Base-by-base conservation (phyloP, 1,284 basidiomycete species). In the Cryptococcus neoformans region DNA sequence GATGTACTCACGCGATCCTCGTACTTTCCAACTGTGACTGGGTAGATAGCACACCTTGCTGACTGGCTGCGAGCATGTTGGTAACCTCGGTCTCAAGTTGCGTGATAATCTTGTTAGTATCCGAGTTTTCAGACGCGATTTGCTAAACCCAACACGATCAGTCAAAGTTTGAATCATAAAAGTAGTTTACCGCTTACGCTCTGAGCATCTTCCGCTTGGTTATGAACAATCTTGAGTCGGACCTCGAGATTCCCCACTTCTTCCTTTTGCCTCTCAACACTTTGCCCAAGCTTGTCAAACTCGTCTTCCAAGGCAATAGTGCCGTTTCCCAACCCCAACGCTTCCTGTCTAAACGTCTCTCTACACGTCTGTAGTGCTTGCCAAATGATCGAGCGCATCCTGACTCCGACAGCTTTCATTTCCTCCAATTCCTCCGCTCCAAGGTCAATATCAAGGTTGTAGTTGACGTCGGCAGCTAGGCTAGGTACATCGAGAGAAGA, bases 241-340 rank as follows among this genome's bases (percentile, higher is more conserved):
- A 67, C 86, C 69, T 88, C 85, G 21, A 86, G 69, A 65, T 86
- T 85, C 42, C 78, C 78, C 35, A 86, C 83, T 64, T 90, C 87
- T 62, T 88, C 85, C 51, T 87, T 85, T 59, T 72, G 65, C 28
- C 67, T 62, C 49, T 75, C 75, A 1, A 75, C 69, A 41, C 62
- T 61, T 53, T 76, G 72, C 1, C 40, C 58, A 51, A 90, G 74
- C 62, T 86, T 83, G 67, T 92, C 89, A 10, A 89, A 82, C 61
- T 89, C 85, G 62, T 92, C 84, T 62, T 92, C 90, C 21, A 90
- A 80, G 60, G 82, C 84, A 60, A 90, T 88, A 40, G 83, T 82
- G 59, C 88, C 85, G 59, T 83, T 87, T 72, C 89, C 87, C 46
- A 90, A 76, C 38, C 82, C 74, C n/a, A 85, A 84, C 17, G 84